Percentiles rank a stretch among this genome's conserved stretches.
Evolutionary conservation across 306 rosid genomes (phyloP).

Genomic region (Leucaena leucocephala): DNA sequence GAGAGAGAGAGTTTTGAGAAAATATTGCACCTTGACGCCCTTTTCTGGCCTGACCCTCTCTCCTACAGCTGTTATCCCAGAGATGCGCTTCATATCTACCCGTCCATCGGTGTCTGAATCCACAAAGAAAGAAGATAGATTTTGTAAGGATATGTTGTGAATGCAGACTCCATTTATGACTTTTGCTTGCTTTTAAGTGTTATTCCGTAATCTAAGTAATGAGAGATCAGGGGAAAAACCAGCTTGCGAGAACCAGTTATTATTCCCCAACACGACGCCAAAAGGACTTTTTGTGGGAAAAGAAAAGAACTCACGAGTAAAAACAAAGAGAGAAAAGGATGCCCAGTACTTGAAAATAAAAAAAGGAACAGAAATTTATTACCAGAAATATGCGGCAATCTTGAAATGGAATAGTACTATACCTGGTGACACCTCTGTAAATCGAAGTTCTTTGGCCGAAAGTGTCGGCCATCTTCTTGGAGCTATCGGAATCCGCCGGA

Average conservation of each 20-base stretch:
- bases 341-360: too few relatives aligned
- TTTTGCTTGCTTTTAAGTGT: background rate
- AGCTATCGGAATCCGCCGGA: slow-evolving; percentile 39
- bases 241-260: too few relatives aligned
- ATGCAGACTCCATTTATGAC: slow-evolving; percentile 11
- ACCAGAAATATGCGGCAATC: background rate
- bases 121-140: background rate
- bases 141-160: background rate
- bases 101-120: slow-evolving; percentile 86
- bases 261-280: background rate
- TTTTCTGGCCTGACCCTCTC: slow-evolving; percentile 88
- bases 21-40: slow-evolving; percentile 82
- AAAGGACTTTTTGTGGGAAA: background rate
- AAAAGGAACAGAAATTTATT: background rate
- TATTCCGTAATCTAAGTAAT: background rate
- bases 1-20: background rate
- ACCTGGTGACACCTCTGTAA: slow-evolving; percentile 94
- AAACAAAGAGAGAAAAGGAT: background rate
- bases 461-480: slow-evolving; percentile 55
- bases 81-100: slow-evolving; percentile 99
- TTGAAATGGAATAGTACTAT: slow-evolving; percentile 33
- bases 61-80: slow-evolving; percentile 93
- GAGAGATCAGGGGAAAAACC: too few relatives aligned
- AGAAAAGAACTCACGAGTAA: background rate
- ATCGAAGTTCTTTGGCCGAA: slow-evolving; percentile 81